Conservation (phyloP, 768 basidiomycete genomes). For the Lactarius psammicola region DNA sequence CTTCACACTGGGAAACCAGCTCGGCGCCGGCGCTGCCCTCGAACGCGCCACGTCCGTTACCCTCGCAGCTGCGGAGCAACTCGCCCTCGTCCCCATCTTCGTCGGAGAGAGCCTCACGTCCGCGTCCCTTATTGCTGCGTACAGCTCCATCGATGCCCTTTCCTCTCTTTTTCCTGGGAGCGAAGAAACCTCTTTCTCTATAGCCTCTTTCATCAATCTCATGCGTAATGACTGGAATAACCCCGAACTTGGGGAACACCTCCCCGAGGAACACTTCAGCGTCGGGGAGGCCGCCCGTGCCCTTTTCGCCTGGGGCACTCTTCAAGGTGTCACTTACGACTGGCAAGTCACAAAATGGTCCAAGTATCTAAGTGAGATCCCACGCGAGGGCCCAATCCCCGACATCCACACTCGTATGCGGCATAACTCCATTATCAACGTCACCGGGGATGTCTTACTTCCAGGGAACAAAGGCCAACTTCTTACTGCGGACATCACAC, state of each 20-base stretch:
- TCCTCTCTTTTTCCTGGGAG: constrained; percentile 70
- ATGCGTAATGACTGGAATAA: constrained; percentile 77
- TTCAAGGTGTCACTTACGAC: constrained; percentile 79
- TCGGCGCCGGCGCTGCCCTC: constrained; percentile 56
- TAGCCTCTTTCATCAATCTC: constrained; percentile 74
- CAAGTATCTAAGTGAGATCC: constrained; percentile 61
- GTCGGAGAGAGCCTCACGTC: constrained; percentile 75
- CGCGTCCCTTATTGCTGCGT: constrained; percentile 69
- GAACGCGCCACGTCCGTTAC: constrained; percentile 58
- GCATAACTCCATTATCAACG: constrained; percentile 56
- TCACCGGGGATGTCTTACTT: constrained; percentile 70
- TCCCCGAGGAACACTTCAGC: constrained; percentile 60
- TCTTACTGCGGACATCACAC: constrained; percentile 79
- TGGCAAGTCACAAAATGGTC: constrained; percentile 77
- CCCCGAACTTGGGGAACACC: constrained; percentile 48
- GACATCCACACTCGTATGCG: constrained; percentile 21
- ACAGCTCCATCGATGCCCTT: constrained; percentile 72
- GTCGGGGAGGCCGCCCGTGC: constrained; percentile 66
- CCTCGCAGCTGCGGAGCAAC: constrained; percentile 63
- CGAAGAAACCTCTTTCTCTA: constrained; percentile 77
- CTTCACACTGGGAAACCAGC: constrained; percentile 60
- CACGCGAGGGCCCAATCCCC: constrained; percentile 49
- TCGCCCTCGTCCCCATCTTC: constrained; percentile 72
- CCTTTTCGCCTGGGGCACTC: constrained; percentile 73
- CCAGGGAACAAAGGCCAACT: constrained; percentile 69